Base-by-base conservation (phyloP, 2,329 filamentous ascomycete genomes). In the Aureobasidium sp. region DNA sequence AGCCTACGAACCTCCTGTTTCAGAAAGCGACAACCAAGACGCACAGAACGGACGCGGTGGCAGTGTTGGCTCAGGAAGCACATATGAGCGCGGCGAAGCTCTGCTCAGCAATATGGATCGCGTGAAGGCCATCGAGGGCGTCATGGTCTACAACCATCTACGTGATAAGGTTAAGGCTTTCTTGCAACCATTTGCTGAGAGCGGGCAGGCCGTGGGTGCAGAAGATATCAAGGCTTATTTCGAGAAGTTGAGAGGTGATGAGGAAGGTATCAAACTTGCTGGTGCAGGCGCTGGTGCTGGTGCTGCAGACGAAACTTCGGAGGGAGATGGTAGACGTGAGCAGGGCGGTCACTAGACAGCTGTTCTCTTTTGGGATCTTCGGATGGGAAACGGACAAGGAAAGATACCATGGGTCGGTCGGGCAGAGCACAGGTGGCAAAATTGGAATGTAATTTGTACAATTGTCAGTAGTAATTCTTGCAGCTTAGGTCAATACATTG, bases 151-250 rank as follows among this genome's bases (percentile, higher is more conserved):
- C 76, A 97, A 97, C 69, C 89, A 96, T 69, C 82, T 99, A 63
- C 94, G 95, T 71, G 92, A 97, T 70, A 92, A 93, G 72, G 85
- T 99, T n/a, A 96, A 93, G 79, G 87, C 87, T 0, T 97, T 99
- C 73, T 85, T 99, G 69, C 86, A 92, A 75, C 89, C 95, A 47
- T 99, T 96, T 72, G 94, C 94, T 0, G 91, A 97, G 71, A 95
- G 88, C 65, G 93, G 93, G 1, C 79, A 89, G 73, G 86, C 90
- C 0, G 92, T 99, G 27, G 87, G 91, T 1, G 93, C 93, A 1
- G 94, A 99, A 71, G 92, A 97, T 75, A 94, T 99, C 75, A 99
- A 97, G 75, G 85, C 85, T 2, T 96, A 97, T 73, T 99, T 99
- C 81, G 93, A 93, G 57, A 93, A 94, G 77, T 76, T 99, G 67